Evolutionary conservation across 495 filamentous ascomycete species (phyloP).

Genomic region (Podospora fimiseda): DNA sequence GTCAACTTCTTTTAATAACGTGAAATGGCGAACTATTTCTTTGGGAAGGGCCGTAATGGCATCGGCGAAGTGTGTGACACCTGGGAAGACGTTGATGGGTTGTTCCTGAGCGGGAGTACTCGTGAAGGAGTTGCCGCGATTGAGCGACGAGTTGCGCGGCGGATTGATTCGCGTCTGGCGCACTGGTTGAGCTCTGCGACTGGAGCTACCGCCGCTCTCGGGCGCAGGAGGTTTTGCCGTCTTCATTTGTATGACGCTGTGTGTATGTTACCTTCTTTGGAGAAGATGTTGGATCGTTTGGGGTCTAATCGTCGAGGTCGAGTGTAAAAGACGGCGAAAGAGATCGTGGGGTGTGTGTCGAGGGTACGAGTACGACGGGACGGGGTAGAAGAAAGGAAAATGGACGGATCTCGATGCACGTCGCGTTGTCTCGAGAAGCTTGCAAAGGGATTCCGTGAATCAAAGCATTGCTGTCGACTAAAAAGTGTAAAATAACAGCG

Average conservation of each 20-base stretch:
- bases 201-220: constrained; percentile 38
- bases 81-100: constrained; percentile 72
- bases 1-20: constrained; percentile 92
- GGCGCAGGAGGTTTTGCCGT: constrained; percentile 40
- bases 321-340: constrained; percentile 7
- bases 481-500: neutral
- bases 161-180: constrained; percentile 54
- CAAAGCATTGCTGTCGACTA: constrained; percentile 11
- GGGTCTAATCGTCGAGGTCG: no score
- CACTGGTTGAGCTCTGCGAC: constrained; percentile 52
- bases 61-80: constrained; percentile 90
- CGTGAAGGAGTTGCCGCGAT: constrained; percentile 39
- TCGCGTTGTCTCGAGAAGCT: neutral
- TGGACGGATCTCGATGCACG: neutral
- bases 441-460: neutral
- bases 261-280: neutral
- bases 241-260: constrained; percentile 36
- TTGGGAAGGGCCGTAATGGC: constrained; percentile 86
- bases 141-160: constrained; percentile 40
- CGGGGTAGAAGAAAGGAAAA: neutral
- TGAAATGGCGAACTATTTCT: constrained; percentile 91
- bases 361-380: constrained; percentile 2
- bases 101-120: constrained; percentile 38
- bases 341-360: neutral
- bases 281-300: neutral